A percentile compares a stretch with the other conserved stretches of the same genome.
Evolutionary conservation across 176 grass and related monocot species (phyloP).

Genomic region (Saccharum officinarum): DNA sequence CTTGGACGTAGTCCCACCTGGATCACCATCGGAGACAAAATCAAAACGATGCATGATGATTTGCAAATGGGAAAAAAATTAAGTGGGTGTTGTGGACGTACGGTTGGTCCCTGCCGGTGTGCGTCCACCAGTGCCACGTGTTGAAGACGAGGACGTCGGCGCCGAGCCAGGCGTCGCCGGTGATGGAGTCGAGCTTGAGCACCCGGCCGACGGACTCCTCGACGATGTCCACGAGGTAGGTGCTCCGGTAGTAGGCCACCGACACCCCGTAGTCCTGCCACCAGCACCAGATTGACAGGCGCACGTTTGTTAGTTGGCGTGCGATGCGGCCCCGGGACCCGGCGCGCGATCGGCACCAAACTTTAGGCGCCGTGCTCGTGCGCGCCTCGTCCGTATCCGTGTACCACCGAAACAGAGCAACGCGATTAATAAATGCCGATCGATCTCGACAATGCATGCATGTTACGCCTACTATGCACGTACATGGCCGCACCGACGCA

Average conservation of each 20-base stretch:
- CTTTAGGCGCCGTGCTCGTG: neutral
- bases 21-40: neutral
- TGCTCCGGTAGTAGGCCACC: constrained; percentile 74
- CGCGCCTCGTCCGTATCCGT: neutral
- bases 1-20: constrained; percentile 92
- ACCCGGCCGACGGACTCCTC: constrained; percentile 66
- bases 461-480: neutral
- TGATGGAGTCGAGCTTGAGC: constrained; percentile 82
- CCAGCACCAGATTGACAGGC: too few species aligned
- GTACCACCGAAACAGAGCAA: neutral
- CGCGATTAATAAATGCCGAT: neutral
- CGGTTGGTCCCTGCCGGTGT: constrained; percentile 87
- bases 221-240: constrained; percentile 91
- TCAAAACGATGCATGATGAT: neutral
- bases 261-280: constrained; percentile 71
- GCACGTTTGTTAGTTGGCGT: constrained; percentile 26
- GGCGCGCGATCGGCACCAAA: neutral
- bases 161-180: constrained; percentile 70
- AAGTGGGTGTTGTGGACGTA: neutral
- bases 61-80: too few species aligned
- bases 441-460: neutral
- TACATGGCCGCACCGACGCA: neutral
- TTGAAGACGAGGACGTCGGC: constrained; percentile 83
- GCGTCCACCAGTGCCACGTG: constrained; percentile 98
- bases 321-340: neutral